These are phyloP conservation scores for carrot (Daucus carota) DNA, from an alignment of 129 eudicot species.

Conservation along the genomic window DH1_v3.0 NC_030384.2:37858001-37858500, in stretches of 20 bases:
- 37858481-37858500: constrained; percentile 1
- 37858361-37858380: background rate
- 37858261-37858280: background rate
- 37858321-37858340: background rate
- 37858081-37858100: background rate
- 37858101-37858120: too few relatives aligned
- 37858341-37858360: background rate
- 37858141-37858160: background rate
- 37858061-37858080: too few relatives aligned
- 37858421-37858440: background rate
- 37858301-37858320: background rate
- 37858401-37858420: background rate
- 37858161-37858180: background rate
- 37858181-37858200: too few relatives aligned
- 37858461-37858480: background rate
- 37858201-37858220: too few relatives aligned
- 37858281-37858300: constrained; percentile 2
- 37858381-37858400: background rate
- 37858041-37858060: too few relatives aligned
- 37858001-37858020: too few relatives aligned
- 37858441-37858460: constrained; percentile 3
- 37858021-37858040: too few relatives aligned
- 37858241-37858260: background rate
- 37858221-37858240: too few relatives aligned
- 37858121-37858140: too few relatives aligned